Conservation (phyloP, 1,139 yeast species). For the Candida tropicalis region DNA sequence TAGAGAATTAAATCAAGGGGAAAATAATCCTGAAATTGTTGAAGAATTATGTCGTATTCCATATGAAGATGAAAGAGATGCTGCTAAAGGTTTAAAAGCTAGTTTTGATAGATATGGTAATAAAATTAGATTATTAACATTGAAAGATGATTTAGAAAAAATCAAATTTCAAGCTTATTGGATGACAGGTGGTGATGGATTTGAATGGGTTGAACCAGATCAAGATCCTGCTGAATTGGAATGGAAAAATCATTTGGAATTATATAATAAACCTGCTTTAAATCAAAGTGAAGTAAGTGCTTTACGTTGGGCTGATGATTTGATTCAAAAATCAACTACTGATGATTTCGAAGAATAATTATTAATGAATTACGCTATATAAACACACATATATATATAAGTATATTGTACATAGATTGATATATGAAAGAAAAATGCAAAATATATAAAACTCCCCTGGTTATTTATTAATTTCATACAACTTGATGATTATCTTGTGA, state of each 20-base stretch:
- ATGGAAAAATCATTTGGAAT: conserved; percentile 48
- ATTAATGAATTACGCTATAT: not conserved
- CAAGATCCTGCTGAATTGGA: conserved; percentile 72
- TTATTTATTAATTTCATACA: not conserved
- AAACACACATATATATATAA: not conserved
- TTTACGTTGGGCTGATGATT: conserved; percentile 41
- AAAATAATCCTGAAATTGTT: conserved; percentile 35
- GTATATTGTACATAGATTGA: conserved; percentile 1
- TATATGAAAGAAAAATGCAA: not conserved
- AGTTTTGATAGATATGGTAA: conserved; percentile 42
- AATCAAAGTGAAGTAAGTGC: conserved; percentile 20
- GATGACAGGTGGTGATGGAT: conserved; percentile 76
- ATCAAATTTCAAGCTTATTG: conserved; percentile 71
- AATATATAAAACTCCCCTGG: no score
- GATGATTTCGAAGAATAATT: not conserved
- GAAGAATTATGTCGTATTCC: conserved; percentile 42
- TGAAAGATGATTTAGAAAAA: conserved; percentile 52
- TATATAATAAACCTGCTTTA: conserved; percentile 25
- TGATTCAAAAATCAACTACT: conserved; percentile 24
- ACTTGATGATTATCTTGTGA: not conserved
- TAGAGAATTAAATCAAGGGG: conserved; percentile 46
- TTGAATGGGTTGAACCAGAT: conserved; percentile 81
- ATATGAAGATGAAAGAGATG: conserved; percentile 24
- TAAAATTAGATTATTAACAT: conserved; percentile 41
- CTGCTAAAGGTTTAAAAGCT: conserved; percentile 28